phyloP scores from a whole-genome alignment of 176 grass and related monocot genomes.

The Carex kokanica region DNA sequence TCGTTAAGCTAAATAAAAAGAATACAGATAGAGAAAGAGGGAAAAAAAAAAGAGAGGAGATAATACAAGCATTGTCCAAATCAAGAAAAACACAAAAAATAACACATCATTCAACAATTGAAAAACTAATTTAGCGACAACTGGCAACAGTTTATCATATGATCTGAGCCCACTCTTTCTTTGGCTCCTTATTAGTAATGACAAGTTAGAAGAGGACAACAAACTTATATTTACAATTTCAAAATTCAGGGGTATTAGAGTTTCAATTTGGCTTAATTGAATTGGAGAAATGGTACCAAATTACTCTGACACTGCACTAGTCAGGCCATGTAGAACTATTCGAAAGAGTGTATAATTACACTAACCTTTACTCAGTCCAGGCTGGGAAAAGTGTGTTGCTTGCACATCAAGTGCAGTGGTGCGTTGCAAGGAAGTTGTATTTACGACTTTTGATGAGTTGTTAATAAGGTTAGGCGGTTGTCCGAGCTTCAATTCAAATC shows the following conservation, averaged over 20 bases:
- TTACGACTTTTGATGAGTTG: slow-evolving; percentile 41
- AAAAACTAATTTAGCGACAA: neutral
- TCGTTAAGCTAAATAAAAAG: too few relatives aligned
- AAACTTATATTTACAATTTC: neutral
- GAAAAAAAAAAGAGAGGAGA: too few relatives aligned
- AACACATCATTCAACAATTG: neutral
- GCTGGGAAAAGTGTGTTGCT: slow-evolving; percentile 37
- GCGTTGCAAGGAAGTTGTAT: slow-evolving; percentile 1
- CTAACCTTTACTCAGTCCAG: slow-evolving; percentile 45
- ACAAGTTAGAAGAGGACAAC: neutral
- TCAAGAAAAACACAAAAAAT: too few relatives aligned
- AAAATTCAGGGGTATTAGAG: neutral
- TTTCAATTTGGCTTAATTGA: neutral
- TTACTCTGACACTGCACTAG: neutral
- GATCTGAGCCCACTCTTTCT: neutral
- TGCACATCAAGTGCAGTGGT: slow-evolving; percentile 35
- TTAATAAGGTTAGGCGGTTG: slow-evolving; percentile 55
- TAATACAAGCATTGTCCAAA: too few relatives aligned
- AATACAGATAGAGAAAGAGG: too few relatives aligned
- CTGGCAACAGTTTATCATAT: neutral
- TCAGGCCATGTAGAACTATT: neutral
- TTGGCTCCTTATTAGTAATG: neutral
- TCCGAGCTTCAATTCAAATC: slow-evolving; percentile 72
- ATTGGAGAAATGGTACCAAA: neutral
- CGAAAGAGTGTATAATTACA: slow-evolving; percentile 11